phyloP scores from a whole-genome alignment of 73 alveolate genomes.

The Stentor roeselii region DNA sequence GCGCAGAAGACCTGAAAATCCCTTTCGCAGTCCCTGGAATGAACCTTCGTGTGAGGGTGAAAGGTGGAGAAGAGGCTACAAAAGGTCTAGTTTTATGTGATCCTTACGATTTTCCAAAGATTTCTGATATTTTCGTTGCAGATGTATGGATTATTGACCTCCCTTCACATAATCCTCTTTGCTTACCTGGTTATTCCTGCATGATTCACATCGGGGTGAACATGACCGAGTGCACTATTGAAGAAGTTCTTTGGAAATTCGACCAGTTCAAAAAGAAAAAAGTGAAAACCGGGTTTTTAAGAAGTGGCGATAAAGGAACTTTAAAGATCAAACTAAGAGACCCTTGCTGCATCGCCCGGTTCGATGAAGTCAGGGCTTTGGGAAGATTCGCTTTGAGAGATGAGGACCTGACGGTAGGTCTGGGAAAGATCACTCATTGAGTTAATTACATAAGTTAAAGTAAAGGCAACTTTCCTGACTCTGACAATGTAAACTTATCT shows the following conservation, averaged over 20 bases:
- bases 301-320: neutral
- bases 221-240: neutral
- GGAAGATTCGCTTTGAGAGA: slow-evolving; percentile 18
- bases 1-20: neutral
- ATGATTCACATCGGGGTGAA: neutral
- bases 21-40: neutral
- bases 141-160: slow-evolving; percentile 13
- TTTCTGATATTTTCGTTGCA: neutral
- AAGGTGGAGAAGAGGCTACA: neutral
- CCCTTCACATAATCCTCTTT: neutral
- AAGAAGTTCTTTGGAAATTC: neutral
- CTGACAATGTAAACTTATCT: neutral
- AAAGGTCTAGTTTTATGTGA: slow-evolving; percentile 1
- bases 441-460: too few species aligned
- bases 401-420: slow-evolving; percentile 13
- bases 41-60: neutral
- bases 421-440: too few species aligned
- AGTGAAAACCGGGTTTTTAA: neutral
- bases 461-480: neutral
- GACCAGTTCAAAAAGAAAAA: neutral
- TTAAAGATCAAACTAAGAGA: neutral
- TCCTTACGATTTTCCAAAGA: neutral
- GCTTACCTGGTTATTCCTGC: slow-evolving; percentile 4
- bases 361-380: neutral
- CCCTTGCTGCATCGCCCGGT: neutral